Evolutionary conservation across 768 basidiomycete species (phyloP).

Genomic region (Trametes cinnabarina): DNA sequence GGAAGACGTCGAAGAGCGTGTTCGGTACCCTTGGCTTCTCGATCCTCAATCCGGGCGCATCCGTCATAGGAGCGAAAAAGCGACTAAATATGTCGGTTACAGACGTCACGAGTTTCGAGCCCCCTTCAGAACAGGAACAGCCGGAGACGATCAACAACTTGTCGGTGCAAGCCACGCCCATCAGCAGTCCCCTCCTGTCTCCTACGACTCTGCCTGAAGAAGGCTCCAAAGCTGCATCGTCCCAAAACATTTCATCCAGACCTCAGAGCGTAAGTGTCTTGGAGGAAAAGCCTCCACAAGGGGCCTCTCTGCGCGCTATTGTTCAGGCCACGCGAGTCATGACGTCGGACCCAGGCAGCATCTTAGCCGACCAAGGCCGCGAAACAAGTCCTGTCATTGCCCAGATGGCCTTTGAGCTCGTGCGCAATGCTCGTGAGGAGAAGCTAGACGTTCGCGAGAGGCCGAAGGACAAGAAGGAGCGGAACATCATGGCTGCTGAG

Average conservation of each 20-base stretch:
- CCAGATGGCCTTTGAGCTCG: slow-evolving; percentile 62
- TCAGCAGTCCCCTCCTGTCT: slow-evolving; percentile 10
- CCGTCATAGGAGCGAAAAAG: slow-evolving; percentile 15
- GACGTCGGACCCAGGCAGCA: slow-evolving; percentile 72
- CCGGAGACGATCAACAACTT: background rate
- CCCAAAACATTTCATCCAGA: slow-evolving; percentile 11
- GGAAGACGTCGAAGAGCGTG: slow-evolving; percentile 58
- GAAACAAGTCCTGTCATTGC: slow-evolving; percentile 64
- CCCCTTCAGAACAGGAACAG: background rate
- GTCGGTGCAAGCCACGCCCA: slow-evolving; percentile 13
- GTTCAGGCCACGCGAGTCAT: slow-evolving; percentile 84
- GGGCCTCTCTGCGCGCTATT: slow-evolving; percentile 70
- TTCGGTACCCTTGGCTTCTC: slow-evolving; percentile 73
- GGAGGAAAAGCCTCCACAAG: slow-evolving; percentile 45
- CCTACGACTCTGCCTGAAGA: slow-evolving; percentile 5
- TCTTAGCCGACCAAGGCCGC: slow-evolving; percentile 67
- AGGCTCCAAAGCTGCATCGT: background rate
- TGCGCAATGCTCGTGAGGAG: slow-evolving; percentile 66
- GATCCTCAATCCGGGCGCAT: slow-evolving; percentile 50
- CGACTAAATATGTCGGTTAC: slow-evolving; percentile 25
- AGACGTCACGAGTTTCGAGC: slow-evolving; percentile 12
- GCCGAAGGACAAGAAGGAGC: slow-evolving; percentile 45
- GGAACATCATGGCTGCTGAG: slow-evolving; percentile 13
- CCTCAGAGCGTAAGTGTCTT: slow-evolving; percentile 11
- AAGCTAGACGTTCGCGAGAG: slow-evolving; percentile 48